phyloP scores from a whole-genome alignment of 805 yeast genomes.

The Starmerella apicola region DNA sequence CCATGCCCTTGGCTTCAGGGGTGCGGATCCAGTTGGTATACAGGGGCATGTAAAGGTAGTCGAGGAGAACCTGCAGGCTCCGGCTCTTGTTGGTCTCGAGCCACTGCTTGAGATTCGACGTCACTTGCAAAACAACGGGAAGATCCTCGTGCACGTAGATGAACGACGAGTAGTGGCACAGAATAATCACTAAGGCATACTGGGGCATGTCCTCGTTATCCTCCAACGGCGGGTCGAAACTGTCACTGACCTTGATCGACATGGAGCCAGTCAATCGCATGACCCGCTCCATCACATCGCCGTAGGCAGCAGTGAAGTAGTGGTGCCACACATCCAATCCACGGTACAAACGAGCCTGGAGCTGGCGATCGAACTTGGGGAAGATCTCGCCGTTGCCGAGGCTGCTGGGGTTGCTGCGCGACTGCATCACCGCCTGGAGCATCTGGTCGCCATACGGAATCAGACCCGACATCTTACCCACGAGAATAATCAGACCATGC shows the following conservation, averaged over 20 bases:
- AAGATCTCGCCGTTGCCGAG: constrained; percentile 8
- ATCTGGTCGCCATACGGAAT: constrained; percentile 16
- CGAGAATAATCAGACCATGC: constrained; percentile 24
- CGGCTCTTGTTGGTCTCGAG: constrained; percentile 9
- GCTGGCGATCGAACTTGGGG: constrained; percentile 17
- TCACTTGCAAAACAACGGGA: constrained; percentile 23
- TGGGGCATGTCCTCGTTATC: constrained; percentile 20
- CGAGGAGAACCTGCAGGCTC: constrained; percentile 15
- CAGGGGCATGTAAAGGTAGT: constrained; percentile 22
- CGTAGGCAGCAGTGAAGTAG: constrained; percentile 22
- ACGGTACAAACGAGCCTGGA: constrained; percentile 24
- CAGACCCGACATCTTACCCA: constrained; percentile 18
- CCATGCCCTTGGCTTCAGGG: constrained; percentile 23
- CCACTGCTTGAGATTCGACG: constrained; percentile 21
- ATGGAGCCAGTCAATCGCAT: constrained; percentile 16
- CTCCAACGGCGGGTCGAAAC: constrained; percentile 12
- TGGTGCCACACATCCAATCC: constrained; percentile 26
- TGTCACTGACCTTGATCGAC: constrained; percentile 17
- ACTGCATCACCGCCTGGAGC: constrained; percentile 14
- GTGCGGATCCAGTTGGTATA: constrained; percentile 23
- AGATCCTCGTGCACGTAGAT: constrained; percentile 25
- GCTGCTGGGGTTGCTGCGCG: not conserved
- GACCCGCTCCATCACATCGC: constrained; percentile 22
- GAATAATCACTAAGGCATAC: constrained; percentile 19
- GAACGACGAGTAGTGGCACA: constrained; percentile 24